Evolutionary conservation across 805 yeast species (phyloP), one percentile per base, ranked within the genome.

Genomic region (Cyberlindnera euphorbiiphila): DNA sequence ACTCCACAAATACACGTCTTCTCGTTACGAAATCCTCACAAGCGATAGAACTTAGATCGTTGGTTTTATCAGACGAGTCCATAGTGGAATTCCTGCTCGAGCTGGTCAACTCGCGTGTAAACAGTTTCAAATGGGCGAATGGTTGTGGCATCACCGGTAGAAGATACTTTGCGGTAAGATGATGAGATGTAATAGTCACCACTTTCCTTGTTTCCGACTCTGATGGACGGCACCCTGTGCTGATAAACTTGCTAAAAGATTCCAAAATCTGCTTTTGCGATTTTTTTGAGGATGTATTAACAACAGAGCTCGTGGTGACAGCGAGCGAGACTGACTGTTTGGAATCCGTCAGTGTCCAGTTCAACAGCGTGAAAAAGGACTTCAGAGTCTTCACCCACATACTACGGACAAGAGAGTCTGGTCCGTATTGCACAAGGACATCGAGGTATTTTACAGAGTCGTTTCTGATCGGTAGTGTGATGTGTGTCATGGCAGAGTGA

Each of bases 401-500:
- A 15, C 77, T 66, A 36, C 81, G 69, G 6, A 78, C 74, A 10
- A 85, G 59, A 7, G 81, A 67, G 29, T 67, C 72, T 3, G 74
- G 68, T 18, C 79, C 74, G 38, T 69, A 62, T 30, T 70, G 65
- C n/a, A 87, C 57, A 37, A 88, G 56, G 4, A 79, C 67, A 26
- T 70, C 66, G 18, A 89, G 62, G 49, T 83, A 85, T 41, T 71
- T 74, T 0, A 91, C 75, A 2, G 95, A 77, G 42, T 85, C 88
- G 30, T 76, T 74, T 38, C 96, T 72, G 19, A 93, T 78, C 4
- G 76, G 78, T 1, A 87, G 79, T 21, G 73, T 73, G 27, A 93
- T 83, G 57, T 93, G 97, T 13, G 97, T 84, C 96, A 93, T 91
- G 4, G 96, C 94, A 36, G 91, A 81, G 49, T 83, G 84, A 13